Base-by-base conservation (phyloP, 2,329 filamentous ascomycete species). In the Fusarium sp. region DNA sequence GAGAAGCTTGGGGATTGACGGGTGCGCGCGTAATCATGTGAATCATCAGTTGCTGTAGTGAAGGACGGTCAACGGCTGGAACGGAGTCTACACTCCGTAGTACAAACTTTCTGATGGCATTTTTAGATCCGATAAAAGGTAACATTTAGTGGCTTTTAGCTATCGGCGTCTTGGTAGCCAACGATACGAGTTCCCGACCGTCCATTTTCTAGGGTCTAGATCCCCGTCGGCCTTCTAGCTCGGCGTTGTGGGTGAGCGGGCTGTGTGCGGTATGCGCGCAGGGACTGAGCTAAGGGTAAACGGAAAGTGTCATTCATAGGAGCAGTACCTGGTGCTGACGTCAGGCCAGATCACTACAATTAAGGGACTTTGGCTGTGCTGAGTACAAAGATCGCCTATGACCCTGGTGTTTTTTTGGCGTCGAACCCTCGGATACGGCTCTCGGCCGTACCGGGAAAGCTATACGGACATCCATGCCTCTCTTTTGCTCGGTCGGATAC, bases 141-240 rank as follows among this genome's bases (percentile, higher is more conserved):
- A 44, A 43, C 28, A 26, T 48, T 43, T 6, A 7, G 62, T 48
- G 42, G 20, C 53, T 58, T 36, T 36, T 10, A n/a, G 31, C 36
- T n/a, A 52, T 44, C 17, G 33, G 49, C 48, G 42, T 46, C 45
- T 63, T 50, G 28, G 26, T 44, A 44, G 42, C 54, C 43, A 64
- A 63, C 49, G 38, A 65, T 52, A 59, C 46, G 61, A 65, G 58
- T 31, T 53, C 46, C 42, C 54, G 42, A 31, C 38, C 33, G 54
- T 31, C 60, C 46, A 24, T 44, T 55, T 18, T 28, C 33, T 15
- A 57, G 58, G 48, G 54, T 66, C 61, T 61, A 61, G 63, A 66
- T 66, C 38, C 34, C 15, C 7, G 59, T 51, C 46, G 39, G 38
- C 40, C 20, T 31, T 13, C 11, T 60, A 61, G 57, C 56, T 28